Evolutionary conservation across 345 rosid species (phyloP), one percentile per base, ranked within the genome.

Genomic region (Eucalyptus guilfoylei): DNA sequence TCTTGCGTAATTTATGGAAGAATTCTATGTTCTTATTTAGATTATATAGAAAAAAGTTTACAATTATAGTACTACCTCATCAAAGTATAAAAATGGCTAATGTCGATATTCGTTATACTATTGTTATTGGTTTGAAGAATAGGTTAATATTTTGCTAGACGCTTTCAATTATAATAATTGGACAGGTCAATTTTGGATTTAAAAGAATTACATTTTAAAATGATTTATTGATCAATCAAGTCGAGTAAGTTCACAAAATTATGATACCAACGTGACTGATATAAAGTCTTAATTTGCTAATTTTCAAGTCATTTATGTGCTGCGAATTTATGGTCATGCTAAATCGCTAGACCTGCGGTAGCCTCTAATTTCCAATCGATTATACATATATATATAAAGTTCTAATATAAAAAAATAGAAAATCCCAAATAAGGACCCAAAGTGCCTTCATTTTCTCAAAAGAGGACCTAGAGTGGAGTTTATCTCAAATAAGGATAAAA

Each of bases 181-280:
- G 55, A 52, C 1, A 0, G 6, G 30, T 55, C 14, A 55, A 55
- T 55, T 55, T 23, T 6, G 1, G 1, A 55, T 55, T 19, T 17
- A 17, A 69, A 21, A 34, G 3, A 34, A n/a, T 6, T 19, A 3
- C 24, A 76, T 76, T 40, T 37, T 1, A 21, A 76, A 24, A 40
- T 21, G 9, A 37, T 76, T 5, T 1, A 0, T 21, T 76, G 19
- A 21, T 69, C 80, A 9, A 69, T 16, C 4, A 0, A 19, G 2
- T 72, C 4, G 1, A 19, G 14, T 72, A 72, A 72, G 28, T 40
- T 72, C 81, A 72, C 45, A 37, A 19, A 19, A 37, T 6, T 19
- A 37, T 4, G 1, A 19, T 17, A 16, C 1, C 0, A 2, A 69
- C 1, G 1, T 69, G 0, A 9, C 11, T 34, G 37, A 9, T 11